A percentile compares a stretch with the other conserved stretches of the same genome.
Conservation (phyloP, 305 asterid species). For the Fraxinus sp. region DNA sequence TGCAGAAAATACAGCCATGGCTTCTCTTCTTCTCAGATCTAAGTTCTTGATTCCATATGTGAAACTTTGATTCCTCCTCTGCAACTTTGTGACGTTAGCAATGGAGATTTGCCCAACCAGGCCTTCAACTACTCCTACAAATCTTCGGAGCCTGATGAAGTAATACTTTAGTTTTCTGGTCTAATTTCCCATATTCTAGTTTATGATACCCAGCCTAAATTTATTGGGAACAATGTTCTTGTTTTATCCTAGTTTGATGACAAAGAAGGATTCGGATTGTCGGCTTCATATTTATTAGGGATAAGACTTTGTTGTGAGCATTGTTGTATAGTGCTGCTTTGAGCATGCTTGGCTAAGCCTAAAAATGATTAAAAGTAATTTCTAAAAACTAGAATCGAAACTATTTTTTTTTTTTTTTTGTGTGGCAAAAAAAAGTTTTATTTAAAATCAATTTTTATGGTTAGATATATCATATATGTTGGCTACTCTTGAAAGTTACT, state of each 20-base stretch:
- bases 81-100: conserved; percentile 19
- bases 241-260: not conserved
- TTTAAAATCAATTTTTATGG: not conserved
- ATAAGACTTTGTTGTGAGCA: too few relatives aligned
- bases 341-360: not conserved
- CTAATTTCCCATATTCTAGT: not conserved
- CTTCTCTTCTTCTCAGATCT: conserved; percentile 65
- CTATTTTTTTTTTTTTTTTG: too few relatives aligned
- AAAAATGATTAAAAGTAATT: not conserved
- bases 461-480: not conserved
- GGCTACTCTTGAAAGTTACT: not conserved
- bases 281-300: not conserved
- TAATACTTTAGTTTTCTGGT: not conserved
- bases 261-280: not conserved
- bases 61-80: conserved; percentile 69
- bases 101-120: conserved; percentile 16
- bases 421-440: not conserved
- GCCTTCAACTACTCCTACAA: conserved; percentile 35
- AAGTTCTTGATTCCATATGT: conserved; percentile 62
- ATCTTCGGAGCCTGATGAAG: conserved; percentile 63
- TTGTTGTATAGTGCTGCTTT: not conserved
- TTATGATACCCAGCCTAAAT: not conserved
- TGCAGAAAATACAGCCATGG: conserved; percentile 60
- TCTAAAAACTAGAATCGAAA: not conserved
- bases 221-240: not conserved